Conservation (phyloP, 345 rosid genomes). For the Lepidium sativum region DNA sequence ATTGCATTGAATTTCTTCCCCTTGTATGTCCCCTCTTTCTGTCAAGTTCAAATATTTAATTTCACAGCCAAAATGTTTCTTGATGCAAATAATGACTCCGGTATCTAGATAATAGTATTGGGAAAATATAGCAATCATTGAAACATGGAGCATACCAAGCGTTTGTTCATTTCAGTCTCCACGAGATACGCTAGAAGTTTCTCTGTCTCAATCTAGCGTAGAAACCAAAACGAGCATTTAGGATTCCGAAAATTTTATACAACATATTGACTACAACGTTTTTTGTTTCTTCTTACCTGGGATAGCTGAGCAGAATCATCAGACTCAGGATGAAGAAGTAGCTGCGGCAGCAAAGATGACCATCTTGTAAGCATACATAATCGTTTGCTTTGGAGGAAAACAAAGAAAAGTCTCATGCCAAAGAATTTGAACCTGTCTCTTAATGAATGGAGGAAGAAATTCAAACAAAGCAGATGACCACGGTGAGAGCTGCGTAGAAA, state of each 20-base stretch:
- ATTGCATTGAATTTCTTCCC: slow-evolving; percentile 96
- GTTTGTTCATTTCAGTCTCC: slow-evolving; percentile 89
- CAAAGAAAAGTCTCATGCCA: not conserved
- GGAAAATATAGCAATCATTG: not conserved
- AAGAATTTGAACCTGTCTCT: slow-evolving; percentile 56
- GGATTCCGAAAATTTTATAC: not conserved
- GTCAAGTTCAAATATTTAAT: slow-evolving; percentile 24
- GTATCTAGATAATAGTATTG: not conserved
- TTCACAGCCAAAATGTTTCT: not conserved
- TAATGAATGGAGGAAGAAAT: slow-evolving; percentile 84
- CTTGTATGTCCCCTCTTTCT: slow-evolving; percentile 87
- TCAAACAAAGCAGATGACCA: slow-evolving; percentile 97
- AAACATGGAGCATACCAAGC: slow-evolving; percentile 39
- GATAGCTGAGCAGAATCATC: slow-evolving; percentile 99
- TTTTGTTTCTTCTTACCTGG: slow-evolving; percentile 46
- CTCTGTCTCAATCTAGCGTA: slow-evolving; percentile 85
- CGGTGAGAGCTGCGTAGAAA: slow-evolving; percentile 87
- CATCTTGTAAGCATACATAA: slow-evolving; percentile 16
- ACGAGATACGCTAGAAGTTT: slow-evolving; percentile 96
- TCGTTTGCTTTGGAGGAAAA: not conserved
- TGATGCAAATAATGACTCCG: not conserved
- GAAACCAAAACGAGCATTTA: slow-evolving; percentile 16
- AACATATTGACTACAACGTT: not conserved
- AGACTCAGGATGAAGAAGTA: slow-evolving; percentile 89
- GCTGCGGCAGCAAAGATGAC: slow-evolving; percentile 41